Evolutionary conservation across 2,329 filamentous ascomycete genomes (phyloP).

Genomic region (Sporothrix schenckii): DNA sequence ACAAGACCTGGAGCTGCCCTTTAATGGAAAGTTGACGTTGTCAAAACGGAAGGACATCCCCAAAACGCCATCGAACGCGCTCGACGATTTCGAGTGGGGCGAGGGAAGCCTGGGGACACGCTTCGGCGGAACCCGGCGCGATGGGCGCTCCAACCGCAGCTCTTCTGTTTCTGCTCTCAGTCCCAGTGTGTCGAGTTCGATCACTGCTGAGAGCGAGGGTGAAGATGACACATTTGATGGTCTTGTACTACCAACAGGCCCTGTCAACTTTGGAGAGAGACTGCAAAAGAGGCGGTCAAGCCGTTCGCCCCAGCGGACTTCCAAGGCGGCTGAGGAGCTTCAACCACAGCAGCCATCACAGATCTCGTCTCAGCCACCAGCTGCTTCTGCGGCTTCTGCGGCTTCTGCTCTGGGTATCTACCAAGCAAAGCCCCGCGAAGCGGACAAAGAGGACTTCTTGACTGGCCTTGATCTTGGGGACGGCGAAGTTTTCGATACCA

Average conservation of each 20-base stretch:
- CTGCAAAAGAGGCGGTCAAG: conserved; percentile 71
- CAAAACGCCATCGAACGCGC: conserved; percentile 60
- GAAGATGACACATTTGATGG: conserved; percentile 92
- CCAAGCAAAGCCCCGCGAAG: conserved; percentile 41
- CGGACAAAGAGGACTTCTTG: conserved; percentile 75
- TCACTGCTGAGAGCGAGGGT: conserved; percentile 89
- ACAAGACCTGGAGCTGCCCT: conserved; percentile 70
- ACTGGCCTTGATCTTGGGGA: conserved; percentile 84
- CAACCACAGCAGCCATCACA: conserved; percentile 42
- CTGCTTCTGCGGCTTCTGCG: conserved; percentile 23
- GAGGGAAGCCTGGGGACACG: conserved; percentile 91
- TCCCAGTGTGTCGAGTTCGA: conserved; percentile 87
- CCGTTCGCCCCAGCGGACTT: conserved; percentile 55
- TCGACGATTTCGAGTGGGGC: conserved; percentile 88
- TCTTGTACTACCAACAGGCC: conserved; percentile 80
- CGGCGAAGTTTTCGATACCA: conserved; percentile 77
- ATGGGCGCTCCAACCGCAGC: conserved; percentile 77
- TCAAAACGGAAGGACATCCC: conserved; percentile 64
- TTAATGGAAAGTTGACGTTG: conserved; percentile 66
- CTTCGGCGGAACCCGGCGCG: conserved; percentile 81
- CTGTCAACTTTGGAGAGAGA: conserved; percentile 79
- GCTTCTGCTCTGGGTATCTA: conserved; percentile 28
- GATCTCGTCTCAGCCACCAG: conserved; percentile 14
- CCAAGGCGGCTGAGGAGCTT: conserved; percentile 31
- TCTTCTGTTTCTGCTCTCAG: conserved; percentile 88